These are phyloP conservation scores for Fusarium nematophilum DNA, from an alignment of 2,329 filamentous ascomycete species.

Conservation along the genomic window DNA sequence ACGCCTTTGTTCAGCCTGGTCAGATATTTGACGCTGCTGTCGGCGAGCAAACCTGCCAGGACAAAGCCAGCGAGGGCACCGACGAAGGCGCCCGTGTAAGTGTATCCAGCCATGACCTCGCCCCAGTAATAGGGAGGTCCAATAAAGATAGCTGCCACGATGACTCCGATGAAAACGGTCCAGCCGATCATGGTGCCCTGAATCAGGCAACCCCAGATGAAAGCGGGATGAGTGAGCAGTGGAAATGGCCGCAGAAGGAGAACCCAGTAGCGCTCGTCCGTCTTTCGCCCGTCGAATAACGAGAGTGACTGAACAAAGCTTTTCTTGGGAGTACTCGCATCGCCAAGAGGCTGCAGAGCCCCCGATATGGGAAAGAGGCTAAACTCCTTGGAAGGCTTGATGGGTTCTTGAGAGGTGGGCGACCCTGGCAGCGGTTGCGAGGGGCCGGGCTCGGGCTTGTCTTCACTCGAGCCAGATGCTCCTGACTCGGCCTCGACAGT, in stretches of 20 bases:
- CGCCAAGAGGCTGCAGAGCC: slow-evolving; percentile 50
- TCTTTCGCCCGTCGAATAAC: slow-evolving; percentile 85
- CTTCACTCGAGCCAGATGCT: slow-evolving; percentile 16
- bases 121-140: slow-evolving; percentile 84
- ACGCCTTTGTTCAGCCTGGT: slow-evolving; percentile 81
- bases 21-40: slow-evolving; percentile 76
- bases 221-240: slow-evolving; percentile 84
- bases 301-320: slow-evolving; percentile 70
- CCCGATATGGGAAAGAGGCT: slow-evolving; percentile 48
- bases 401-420: slow-evolving; percentile 1
- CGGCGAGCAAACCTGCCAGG: slow-evolving; percentile 78
- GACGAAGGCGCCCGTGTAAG: slow-evolving; percentile 87
- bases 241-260: slow-evolving; percentile 80
- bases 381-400: slow-evolving; percentile 37
- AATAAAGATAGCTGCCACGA: slow-evolving; percentile 84
- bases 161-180: slow-evolving; percentile 91
- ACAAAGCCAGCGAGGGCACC: slow-evolving; percentile 83
- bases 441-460: slow-evolving; percentile 17
- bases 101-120: slow-evolving; percentile 84
- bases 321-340: slow-evolving; percentile 59
- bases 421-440: slow-evolving; percentile 12
- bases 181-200: slow-evolving; percentile 94
- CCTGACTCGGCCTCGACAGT: slow-evolving; percentile 47
- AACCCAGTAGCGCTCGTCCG: slow-evolving; percentile 77
- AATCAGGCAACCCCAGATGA: slow-evolving; percentile 82